Percentiles rank a stretch among this genome's conserved stretches.
phyloP scores from a whole-genome alignment of 352 stramenopile species.

The Paralagenidium karlingii region DNA sequence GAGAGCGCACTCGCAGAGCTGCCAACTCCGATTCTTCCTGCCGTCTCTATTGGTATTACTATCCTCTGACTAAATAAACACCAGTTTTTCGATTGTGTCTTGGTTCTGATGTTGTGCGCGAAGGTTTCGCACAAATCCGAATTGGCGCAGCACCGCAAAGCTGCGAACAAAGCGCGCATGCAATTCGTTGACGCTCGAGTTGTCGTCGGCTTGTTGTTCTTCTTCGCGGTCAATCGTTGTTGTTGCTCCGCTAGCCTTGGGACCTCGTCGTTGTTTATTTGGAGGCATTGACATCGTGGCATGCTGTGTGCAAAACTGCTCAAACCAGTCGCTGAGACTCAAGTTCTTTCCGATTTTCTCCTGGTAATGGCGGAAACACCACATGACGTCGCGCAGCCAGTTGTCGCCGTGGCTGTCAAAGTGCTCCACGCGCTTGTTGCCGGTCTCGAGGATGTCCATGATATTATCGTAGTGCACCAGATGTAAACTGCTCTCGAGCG shows the following conservation, averaged over 20 bases:
- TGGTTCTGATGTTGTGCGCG: slow-evolving; percentile 15
- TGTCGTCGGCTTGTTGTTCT: slow-evolving; percentile 7
- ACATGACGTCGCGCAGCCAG: slow-evolving; percentile 42
- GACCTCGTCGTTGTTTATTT: slow-evolving; percentile 11
- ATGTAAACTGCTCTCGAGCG: slow-evolving; percentile 19
- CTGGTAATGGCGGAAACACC: slow-evolving; percentile 60
- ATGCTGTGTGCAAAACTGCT: slow-evolving; percentile 32
- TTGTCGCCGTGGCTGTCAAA: background rate
- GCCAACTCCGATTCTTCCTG: slow-evolving; percentile 7
- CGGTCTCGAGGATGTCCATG: slow-evolving; percentile 23
- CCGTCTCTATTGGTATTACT: background rate
- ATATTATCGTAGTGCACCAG: slow-evolving; percentile 49
- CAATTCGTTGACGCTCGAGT: slow-evolving; percentile 11
- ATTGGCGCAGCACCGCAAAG: slow-evolving; percentile 54
- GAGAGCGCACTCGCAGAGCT: background rate
- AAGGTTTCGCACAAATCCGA: slow-evolving; percentile 22
- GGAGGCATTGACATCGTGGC: too few relatives aligned
- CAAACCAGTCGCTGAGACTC: slow-evolving; percentile 55
- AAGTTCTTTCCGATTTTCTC: slow-evolving; percentile 45
- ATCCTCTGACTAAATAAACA: slow-evolving; percentile 43
- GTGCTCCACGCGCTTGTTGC: slow-evolving; percentile 11
- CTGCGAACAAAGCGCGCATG: slow-evolving; percentile 58
- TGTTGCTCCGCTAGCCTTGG: background rate
- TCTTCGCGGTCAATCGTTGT: too few relatives aligned
- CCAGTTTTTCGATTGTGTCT: slow-evolving; percentile 58